Percentiles rank a stretch among this genome's conserved stretches.
Evolutionary conservation across 1,284 basidiomycete species (phyloP).

Genomic region (Sparassis latifolia): DNA sequence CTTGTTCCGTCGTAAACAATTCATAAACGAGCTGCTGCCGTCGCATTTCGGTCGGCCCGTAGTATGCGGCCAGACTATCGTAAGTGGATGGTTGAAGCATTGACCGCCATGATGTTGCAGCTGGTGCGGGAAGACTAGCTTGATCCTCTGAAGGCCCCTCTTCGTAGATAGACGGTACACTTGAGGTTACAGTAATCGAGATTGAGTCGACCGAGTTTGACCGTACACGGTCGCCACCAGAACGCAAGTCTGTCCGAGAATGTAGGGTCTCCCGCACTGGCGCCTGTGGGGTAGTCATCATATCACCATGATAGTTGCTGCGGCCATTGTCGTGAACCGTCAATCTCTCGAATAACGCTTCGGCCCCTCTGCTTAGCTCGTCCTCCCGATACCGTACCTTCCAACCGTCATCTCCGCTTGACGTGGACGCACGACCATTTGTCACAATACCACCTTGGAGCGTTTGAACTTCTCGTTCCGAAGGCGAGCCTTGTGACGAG

Average conservation of each 20-base stretch:
- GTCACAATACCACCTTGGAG: not conserved
- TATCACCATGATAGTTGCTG: not conserved
- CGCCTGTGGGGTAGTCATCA: not conserved
- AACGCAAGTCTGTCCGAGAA: not conserved
- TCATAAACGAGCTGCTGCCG: conserved; percentile 68
- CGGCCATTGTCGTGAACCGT: conserved; percentile 15
- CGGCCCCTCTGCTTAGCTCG: conserved; percentile 43
- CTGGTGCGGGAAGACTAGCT: not conserved
- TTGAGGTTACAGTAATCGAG: conserved; percentile 13
- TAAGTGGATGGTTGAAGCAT: conserved; percentile 20
- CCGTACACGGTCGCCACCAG: not conserved
- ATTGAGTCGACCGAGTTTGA: conserved; percentile 7
- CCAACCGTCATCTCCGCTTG: not conserved
- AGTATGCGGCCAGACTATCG: conserved; percentile 20
- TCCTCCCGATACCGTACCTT: conserved; percentile 7
- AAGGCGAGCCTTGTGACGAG: conserved; percentile 4
- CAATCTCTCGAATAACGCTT: conserved; percentile 44
- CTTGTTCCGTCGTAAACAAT: conserved; percentile 60
- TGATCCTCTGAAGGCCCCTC: conserved; percentile 4
- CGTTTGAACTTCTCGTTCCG: conserved; percentile 33
- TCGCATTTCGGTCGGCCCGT: conserved; percentile 44
- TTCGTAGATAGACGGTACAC: conserved; percentile 21
- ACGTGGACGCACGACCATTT: not conserved
- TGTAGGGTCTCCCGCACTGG: not conserved
- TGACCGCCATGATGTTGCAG: conserved; percentile 19